These are phyloP conservation scores for Malassezia dermatis DNA, from an alignment of 1,284 basidiomycete genomes.

Conservation along the genomic window DNA sequence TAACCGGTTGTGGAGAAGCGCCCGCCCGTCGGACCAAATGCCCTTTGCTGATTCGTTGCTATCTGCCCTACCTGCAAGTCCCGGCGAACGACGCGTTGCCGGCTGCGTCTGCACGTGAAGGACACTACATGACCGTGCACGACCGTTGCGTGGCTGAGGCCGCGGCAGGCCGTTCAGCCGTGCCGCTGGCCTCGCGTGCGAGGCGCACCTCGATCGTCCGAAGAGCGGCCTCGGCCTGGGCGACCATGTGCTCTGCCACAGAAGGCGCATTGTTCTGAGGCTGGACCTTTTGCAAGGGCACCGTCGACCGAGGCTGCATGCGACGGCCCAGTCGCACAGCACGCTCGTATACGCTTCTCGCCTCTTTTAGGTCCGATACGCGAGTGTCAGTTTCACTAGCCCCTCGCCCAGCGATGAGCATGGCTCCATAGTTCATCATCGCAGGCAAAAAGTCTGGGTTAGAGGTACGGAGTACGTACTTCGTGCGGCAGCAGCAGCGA, in stretches of 20 bases:
- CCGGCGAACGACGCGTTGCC: constrained; percentile 1
- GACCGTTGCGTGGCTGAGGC: not conserved
- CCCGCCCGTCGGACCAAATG: not conserved
- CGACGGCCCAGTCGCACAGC: not conserved
- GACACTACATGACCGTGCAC: constrained; percentile 2
- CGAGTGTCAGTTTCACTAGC: constrained; percentile 9
- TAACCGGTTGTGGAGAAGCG: not conserved
- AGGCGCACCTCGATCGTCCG: not conserved
- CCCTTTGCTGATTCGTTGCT: not conserved
- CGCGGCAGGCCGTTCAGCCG: not conserved
- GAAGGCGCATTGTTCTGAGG: not conserved
- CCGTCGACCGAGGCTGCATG: not conserved
- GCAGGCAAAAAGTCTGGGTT: constrained; percentile 17
- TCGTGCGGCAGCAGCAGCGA: constrained; percentile 18
- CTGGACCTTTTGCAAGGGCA: constrained; percentile 5
- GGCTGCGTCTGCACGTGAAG: not conserved
- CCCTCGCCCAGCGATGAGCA: constrained; percentile 25
- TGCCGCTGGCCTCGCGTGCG: not conserved
- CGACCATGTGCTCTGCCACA: not conserved
- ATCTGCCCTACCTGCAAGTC: not conserved
- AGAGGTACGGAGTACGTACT: constrained; percentile 6
- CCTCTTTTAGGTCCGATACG: constrained; percentile 19
- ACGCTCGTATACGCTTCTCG: constrained; percentile 4
- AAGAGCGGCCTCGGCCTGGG: not conserved
- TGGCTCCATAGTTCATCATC: constrained; percentile 20